Evolutionary conservation across 208 protist species (phyloP), one percentile per base, ranked within the genome.

Genomic region (Leishmania major): DNA sequence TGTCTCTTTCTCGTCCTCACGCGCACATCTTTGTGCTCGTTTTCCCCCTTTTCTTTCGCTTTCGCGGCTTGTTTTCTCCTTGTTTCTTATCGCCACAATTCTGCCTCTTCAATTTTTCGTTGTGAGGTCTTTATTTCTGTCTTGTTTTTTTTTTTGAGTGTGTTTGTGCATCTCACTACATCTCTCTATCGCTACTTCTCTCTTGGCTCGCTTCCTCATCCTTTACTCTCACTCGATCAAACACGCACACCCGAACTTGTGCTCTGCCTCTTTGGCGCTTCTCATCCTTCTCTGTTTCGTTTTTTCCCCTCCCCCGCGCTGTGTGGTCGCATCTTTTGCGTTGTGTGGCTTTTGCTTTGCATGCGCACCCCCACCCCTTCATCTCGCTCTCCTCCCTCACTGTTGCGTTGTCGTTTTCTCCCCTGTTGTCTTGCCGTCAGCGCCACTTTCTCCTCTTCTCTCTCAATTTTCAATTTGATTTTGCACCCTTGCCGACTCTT

Each of bases 121-220:
- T 40, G 60, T 60, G 60, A 59, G 28, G 43, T 25, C 60, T 22
- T 10, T 15, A 22, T 22, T 74, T 13, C 69, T 22, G 57, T 4
- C 15, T 75, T 75, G 28, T 37, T 37, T 75, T 37, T 55, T 17
- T 1, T 2, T 19, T 5, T 49, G 37, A 5, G 8, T 3, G 17
- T 75, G 5, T 3, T 15, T 75, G 37, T 75, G 45, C 66, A 28
- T 79, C 71, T 79, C 67, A 71, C 75, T 66, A 53, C 74, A n/a
- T 62, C 57, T 62, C 17, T 31, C 25, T n/a, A n/a, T 13, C 57
- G 28, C 25, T 62, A 25, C 13, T 62, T 31, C 28, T 31, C 28
- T 62, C 25, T 62, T 31, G 19, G 0, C 6, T n/a, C 57, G 1
- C 57, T 13, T 31, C 57, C 17, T 72, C 53, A 53, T 59, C 37